Evolutionary conservation across 805 yeast species (phyloP).

Genomic region (Saccharomycopsis sp.): DNA sequence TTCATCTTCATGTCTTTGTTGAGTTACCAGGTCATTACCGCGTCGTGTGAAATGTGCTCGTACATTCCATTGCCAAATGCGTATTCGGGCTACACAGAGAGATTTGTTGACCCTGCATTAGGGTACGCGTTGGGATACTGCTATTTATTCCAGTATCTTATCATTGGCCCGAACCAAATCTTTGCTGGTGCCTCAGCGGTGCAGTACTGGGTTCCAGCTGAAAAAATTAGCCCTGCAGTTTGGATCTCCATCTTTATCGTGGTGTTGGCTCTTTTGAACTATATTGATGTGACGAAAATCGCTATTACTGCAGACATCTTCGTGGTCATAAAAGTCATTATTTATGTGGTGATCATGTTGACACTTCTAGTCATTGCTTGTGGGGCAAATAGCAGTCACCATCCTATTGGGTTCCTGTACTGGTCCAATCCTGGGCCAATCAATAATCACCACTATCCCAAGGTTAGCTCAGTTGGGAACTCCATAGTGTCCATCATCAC

Average conservation of each 20-base stretch:
- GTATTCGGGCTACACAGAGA: constrained; percentile 51
- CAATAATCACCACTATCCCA: constrained; percentile 28
- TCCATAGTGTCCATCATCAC: constrained; percentile 45
- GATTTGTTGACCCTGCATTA: constrained; percentile 50
- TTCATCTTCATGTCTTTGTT: constrained; percentile 28
- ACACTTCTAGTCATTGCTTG: constrained; percentile 33
- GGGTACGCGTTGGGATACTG: constrained; percentile 58
- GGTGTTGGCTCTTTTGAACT: constrained; percentile 37
- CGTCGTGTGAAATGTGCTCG: constrained; percentile 75
- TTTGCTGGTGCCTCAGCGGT: constrained; percentile 48
- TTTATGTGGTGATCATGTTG: constrained; percentile 32
- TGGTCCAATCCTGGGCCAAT: constrained; percentile 39
- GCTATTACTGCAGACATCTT: constrained; percentile 29
- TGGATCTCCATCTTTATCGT: constrained; percentile 45
- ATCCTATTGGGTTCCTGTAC: constrained; percentile 30
- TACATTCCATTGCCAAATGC: constrained; percentile 61
- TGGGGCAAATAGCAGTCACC: constrained; percentile 34
- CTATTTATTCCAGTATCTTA: constrained; percentile 45
- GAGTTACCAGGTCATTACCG: constrained; percentile 16
- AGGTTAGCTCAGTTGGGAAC: constrained; percentile 29
- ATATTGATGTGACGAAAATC: constrained; percentile 48
- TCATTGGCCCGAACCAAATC: constrained; percentile 42
- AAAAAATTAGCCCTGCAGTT: constrained; percentile 36
- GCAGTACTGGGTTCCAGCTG: constrained; percentile 39
- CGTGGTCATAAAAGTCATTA: constrained; percentile 31